These are phyloP conservation scores for Handroanthus guayacan DNA, from an alignment of 257 asterid genomes.

Conservation along the genomic window DNA sequence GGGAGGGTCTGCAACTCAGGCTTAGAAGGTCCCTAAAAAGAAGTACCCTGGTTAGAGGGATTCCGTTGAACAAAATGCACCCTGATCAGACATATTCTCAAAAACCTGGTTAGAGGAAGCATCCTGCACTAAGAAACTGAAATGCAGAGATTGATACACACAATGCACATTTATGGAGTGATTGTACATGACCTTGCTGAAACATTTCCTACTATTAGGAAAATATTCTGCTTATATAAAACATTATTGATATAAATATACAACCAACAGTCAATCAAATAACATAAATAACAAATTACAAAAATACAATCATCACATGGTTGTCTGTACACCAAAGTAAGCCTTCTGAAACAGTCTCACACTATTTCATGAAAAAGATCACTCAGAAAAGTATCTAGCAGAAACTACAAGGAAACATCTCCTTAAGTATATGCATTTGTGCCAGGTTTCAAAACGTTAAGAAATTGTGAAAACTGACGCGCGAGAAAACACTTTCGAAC, in stretches of 20 bases:
- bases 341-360: conserved; percentile 11
- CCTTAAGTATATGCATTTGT: conserved; percentile 15
- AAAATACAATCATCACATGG: conserved; percentile 7
- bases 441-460: conserved; percentile 14
- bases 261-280: background rate
- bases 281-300: background rate
- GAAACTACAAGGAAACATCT: conserved; percentile 1
- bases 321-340: conserved; percentile 17
- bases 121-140: conserved; percentile 21
- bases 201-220: conserved; percentile 1
- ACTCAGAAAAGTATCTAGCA: background rate
- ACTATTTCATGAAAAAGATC: conserved; percentile 17
- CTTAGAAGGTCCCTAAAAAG: too few species aligned
- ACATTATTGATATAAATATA: background rate
- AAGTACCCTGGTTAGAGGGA: too few species aligned
- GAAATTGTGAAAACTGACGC: conserved; percentile 20
- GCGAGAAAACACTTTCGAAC: background rate
- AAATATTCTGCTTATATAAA: background rate
- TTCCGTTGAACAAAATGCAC: conserved; percentile 3
- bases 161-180: background rate
- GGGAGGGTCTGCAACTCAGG: too few species aligned
- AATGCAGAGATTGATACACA: conserved; percentile 8
- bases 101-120: background rate
- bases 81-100: background rate
- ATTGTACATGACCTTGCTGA: background rate